Evolutionary conservation across 768 basidiomycete genomes (phyloP).

Genomic region (Leccinum rimulosum): DNA sequence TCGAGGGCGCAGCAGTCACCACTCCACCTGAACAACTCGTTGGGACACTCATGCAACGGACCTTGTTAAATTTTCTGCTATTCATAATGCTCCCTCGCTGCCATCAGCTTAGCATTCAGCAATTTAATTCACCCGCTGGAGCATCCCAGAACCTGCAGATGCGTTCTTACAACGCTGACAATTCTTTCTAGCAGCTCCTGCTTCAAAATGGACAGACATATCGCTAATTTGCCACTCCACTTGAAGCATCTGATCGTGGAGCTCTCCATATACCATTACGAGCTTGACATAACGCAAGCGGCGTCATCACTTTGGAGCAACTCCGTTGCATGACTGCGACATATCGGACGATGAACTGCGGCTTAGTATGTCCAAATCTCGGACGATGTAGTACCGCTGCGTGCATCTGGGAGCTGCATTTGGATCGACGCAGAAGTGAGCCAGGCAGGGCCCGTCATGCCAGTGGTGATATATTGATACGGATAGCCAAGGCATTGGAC

Average conservation of each 20-base stretch:
- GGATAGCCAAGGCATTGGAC: conserved; percentile 32
- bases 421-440: background rate
- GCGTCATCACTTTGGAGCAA: conserved; percentile 42
- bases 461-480: no score
- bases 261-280: conserved; percentile 31
- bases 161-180: conserved; percentile 25
- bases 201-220: conserved; percentile 25
- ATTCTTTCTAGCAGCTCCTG: conserved; percentile 15
- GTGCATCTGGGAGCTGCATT: conserved; percentile 44
- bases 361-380: conserved; percentile 45
- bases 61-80: conserved; percentile 29
- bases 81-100: conserved; percentile 36
- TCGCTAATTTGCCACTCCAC: conserved; percentile 37
- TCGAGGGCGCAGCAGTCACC: conserved; percentile 41
- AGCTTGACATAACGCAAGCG: conserved; percentile 9
- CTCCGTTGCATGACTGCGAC: conserved; percentile 59
- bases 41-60: conserved; percentile 24
- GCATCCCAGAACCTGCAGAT: conserved; percentile 35
- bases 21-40: conserved; percentile 36
- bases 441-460: background rate
- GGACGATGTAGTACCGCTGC: conserved; percentile 48
- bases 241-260: conserved; percentile 43
- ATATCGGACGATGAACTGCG: conserved; percentile 46
- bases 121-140: conserved; percentile 37
- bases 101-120: conserved; percentile 32